Evolutionary conservation across 2,329 filamentous ascomycete genomes (phyloP).

Genomic region (Ophiosphaerella korrae): DNA sequence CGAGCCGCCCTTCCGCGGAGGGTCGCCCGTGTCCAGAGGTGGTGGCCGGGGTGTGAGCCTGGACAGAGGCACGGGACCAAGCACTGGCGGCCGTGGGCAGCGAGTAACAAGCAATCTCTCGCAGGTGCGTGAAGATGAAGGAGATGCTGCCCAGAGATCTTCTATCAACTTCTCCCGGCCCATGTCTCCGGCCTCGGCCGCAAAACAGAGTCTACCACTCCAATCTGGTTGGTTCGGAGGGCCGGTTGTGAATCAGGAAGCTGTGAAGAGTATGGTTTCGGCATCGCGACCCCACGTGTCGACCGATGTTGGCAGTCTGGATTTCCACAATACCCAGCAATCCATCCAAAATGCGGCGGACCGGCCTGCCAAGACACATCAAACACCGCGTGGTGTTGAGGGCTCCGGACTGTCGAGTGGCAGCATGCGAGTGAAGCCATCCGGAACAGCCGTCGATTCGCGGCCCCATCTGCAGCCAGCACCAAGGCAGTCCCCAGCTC

Average conservation of each 20-base stretch:
- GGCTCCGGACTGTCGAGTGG: constrained; percentile 55
- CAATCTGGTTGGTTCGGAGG: constrained; percentile 47
- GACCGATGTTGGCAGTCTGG: constrained; percentile 21
- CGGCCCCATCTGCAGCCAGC: constrained; percentile 19
- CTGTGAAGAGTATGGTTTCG: constrained; percentile 32
- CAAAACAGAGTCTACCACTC: constrained; percentile 14
- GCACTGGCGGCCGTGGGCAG: constrained; percentile 28
- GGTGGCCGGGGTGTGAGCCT: constrained; percentile 48
- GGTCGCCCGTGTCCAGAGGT: constrained; percentile 49
- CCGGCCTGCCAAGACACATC: constrained; percentile 50
- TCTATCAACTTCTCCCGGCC: constrained; percentile 61
- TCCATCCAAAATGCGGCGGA: constrained; percentile 44
- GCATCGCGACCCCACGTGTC: constrained; percentile 37
- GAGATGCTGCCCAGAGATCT: constrained; percentile 49
- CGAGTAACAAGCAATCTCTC: constrained; percentile 43
- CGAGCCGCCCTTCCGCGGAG: constrained; percentile 55
- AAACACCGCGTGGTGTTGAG: constrained; percentile 39
- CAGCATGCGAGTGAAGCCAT: constrained; percentile 57
- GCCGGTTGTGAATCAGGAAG: constrained; percentile 42
- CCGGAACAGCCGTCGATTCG: constrained; percentile 53
- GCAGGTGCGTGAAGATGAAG: constrained; percentile 51
- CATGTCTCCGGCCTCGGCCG: constrained; percentile 47
- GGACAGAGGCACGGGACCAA: constrained; percentile 40
- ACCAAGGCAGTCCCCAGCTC: constrained; percentile 20
- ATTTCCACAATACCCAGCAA: constrained; percentile 34